Percentiles rank a stretch among this genome's conserved stretches.
phyloP scores from a whole-genome alignment of 129 eudicot genomes.

The Logfia minima region DNA sequence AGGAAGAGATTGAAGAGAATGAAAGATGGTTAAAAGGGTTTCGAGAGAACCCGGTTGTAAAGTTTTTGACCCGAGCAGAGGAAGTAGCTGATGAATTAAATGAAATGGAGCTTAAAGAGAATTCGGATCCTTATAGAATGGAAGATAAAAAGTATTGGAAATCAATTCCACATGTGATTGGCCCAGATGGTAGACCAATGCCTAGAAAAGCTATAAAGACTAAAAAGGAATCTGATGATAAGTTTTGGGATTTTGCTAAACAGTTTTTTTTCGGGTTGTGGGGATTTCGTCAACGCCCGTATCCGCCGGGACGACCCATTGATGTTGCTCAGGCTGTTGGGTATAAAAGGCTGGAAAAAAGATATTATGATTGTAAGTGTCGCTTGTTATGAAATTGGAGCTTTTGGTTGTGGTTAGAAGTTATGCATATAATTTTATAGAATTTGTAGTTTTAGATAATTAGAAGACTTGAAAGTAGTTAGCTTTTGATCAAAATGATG shows the following conservation, averaged over 20 bases:
- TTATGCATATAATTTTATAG: neutral
- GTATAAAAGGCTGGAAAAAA: constrained; percentile 63
- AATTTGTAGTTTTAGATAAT: neutral
- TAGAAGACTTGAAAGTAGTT: neutral
- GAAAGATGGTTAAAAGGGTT: constrained; percentile 70
- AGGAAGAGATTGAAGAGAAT: constrained; percentile 70
- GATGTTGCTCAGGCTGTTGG: constrained; percentile 92
- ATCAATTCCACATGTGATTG: constrained; percentile 69
- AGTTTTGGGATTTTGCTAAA: constrained; percentile 88
- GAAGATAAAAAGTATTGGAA: constrained; percentile 73
- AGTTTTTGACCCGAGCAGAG: constrained; percentile 54
- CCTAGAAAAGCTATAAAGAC: constrained; percentile 60
- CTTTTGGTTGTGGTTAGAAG: neutral
- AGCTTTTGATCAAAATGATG: neutral
- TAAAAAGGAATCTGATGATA: constrained; percentile 54
- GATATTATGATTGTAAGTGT: constrained; percentile 90
- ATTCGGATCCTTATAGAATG: constrained; percentile 44
- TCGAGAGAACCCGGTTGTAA: constrained; percentile 60
- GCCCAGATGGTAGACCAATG: constrained; percentile 94
- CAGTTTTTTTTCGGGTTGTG: constrained; percentile 92
- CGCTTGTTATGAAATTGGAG: neutral
- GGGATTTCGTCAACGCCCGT: constrained; percentile 87
- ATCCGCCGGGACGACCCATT: constrained; percentile 90
- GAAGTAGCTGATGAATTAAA: constrained; percentile 59
- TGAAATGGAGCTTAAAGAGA: constrained; percentile 62